These are phyloP conservation scores for Lyophyllum atratum DNA, from an alignment of 768 basidiomycete genomes.

Conservation along the genomic window DNA sequence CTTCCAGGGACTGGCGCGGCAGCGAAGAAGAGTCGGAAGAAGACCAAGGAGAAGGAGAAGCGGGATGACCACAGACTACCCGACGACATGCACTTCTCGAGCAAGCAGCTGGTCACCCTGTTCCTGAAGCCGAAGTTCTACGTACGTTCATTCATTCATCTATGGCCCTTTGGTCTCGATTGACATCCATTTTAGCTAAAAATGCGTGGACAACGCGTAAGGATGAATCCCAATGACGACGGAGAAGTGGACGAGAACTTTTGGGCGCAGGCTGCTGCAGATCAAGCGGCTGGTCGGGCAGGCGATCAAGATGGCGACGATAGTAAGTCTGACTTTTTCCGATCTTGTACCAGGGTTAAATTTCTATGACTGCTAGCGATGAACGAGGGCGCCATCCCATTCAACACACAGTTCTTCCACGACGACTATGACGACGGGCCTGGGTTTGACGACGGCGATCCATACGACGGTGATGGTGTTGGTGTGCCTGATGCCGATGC, in stretches of 20 bases:
- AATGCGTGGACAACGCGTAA: constrained; percentile 77
- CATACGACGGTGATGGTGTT: constrained; percentile 47
- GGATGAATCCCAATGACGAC: constrained; percentile 62
- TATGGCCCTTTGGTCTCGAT: background rate
- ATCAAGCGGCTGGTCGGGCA: constrained; percentile 64
- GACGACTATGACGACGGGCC: constrained; percentile 85
- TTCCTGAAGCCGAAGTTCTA: constrained; percentile 97
- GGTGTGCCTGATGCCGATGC: constrained; percentile 49
- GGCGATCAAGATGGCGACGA: constrained; percentile 59
- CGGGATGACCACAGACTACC: constrained; percentile 80
- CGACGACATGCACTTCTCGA: constrained; percentile 98
- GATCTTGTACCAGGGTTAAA: background rate
- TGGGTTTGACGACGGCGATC: constrained; percentile 62
- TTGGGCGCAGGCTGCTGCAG: constrained; percentile 94
- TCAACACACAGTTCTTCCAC: constrained; percentile 97
- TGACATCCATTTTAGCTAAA: constrained; percentile 57
- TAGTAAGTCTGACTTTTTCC: constrained; percentile 40
- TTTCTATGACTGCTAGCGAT: constrained; percentile 15
- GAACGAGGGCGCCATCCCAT: constrained; percentile 65
- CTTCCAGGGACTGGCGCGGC: constrained; percentile 56
- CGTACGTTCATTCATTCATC: constrained; percentile 45
- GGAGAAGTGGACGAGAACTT: constrained; percentile 95
- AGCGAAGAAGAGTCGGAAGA: constrained; percentile 48
- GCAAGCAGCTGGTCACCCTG: constrained; percentile 83
- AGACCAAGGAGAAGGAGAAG: constrained; percentile 58